Evolutionary conservation across 768 basidiomycete genomes (phyloP).

Genomic region (Boletus speciosus): DNA sequence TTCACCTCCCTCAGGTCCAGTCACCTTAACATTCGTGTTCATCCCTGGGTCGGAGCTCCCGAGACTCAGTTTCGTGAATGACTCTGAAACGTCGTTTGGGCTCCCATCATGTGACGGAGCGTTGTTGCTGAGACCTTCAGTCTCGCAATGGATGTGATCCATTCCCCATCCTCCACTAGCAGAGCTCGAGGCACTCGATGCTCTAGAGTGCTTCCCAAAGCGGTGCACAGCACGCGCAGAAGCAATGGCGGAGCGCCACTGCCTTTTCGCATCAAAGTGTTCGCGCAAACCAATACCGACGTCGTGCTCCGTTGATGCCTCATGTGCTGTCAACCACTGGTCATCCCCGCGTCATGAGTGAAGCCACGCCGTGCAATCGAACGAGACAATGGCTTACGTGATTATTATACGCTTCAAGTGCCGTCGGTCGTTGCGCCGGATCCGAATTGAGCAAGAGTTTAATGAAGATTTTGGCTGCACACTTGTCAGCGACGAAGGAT

Average conservation of each 20-base stretch:
- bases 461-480: conserved; percentile 82
- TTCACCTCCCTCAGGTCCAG: conserved; percentile 27
- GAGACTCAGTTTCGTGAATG: conserved; percentile 27
- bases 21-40: conserved; percentile 43
- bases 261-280: conserved; percentile 73
- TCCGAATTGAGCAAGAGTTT: conserved; percentile 65
- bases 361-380: background rate
- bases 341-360: background rate
- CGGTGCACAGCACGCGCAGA: conserved; percentile 41
- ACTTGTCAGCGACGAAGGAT: background rate
- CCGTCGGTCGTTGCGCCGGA: conserved; percentile 68
- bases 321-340: conserved; percentile 73
- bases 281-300: conserved; percentile 69
- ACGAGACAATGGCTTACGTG: conserved; percentile 42
- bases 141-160: conserved; percentile 25
- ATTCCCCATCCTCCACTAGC: conserved; percentile 38
- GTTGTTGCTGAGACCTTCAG: conserved; percentile 31
- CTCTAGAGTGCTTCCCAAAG: conserved; percentile 26
- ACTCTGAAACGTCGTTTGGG: conserved; percentile 18
- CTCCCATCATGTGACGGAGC: conserved; percentile 33
- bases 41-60: conserved; percentile 34
- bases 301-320: conserved; percentile 69
- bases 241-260: conserved; percentile 70
- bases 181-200: conserved; percentile 26
- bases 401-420: conserved; percentile 64